Evolutionary conservation across 2,329 filamentous ascomycete genomes (phyloP).

Genomic region (Fusarium albosuccineum): DNA sequence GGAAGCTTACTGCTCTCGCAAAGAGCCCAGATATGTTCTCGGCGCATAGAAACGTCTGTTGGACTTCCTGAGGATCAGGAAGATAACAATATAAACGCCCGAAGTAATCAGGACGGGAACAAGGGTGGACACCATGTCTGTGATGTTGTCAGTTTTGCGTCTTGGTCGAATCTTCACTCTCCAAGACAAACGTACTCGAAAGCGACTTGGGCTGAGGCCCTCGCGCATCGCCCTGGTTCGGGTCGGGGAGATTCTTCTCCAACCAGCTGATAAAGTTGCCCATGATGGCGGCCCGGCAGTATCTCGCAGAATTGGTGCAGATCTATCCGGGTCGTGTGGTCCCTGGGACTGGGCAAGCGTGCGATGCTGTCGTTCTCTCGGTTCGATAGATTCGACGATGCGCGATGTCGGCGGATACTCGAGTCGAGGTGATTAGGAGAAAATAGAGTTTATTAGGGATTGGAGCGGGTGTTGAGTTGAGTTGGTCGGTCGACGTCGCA

Average conservation of each 20-base stretch:
- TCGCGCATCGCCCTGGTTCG: slow-evolving; percentile 45
- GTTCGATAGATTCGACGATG: slow-evolving; percentile 15
- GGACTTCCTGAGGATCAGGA: slow-evolving; percentile 62
- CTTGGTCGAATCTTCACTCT: not conserved
- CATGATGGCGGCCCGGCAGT: slow-evolving; percentile 48
- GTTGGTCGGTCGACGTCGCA: slow-evolving; percentile 8
- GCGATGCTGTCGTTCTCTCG: not conserved
- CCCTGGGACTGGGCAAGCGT: slow-evolving; percentile 18
- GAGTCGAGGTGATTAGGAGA: slow-evolving; percentile 19
- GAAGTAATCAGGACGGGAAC: slow-evolving; percentile 65
- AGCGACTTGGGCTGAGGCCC: slow-evolving; percentile 49
- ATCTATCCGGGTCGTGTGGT: slow-evolving; percentile 12
- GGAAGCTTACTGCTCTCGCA: slow-evolving; percentile 61
- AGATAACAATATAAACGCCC: slow-evolving; percentile 63
- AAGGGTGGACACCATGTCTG: slow-evolving; percentile 64
- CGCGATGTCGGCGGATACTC: slow-evolving; percentile 2
- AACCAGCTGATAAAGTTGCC: slow-evolving; percentile 57
- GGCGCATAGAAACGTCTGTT: slow-evolving; percentile 68
- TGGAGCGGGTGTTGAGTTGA: slow-evolving; percentile 10
- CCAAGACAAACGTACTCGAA: slow-evolving; percentile 46
- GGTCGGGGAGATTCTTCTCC: slow-evolving; percentile 47
- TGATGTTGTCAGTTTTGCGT: slow-evolving; percentile 13
- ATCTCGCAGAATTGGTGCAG: slow-evolving; percentile 13
- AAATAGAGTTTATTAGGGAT: slow-evolving; percentile 16
- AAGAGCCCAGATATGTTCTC: slow-evolving; percentile 63